Evolutionary conservation across 805 yeast genomes (phyloP).

Genomic region (Debaryomyces prosopidis): DNA sequence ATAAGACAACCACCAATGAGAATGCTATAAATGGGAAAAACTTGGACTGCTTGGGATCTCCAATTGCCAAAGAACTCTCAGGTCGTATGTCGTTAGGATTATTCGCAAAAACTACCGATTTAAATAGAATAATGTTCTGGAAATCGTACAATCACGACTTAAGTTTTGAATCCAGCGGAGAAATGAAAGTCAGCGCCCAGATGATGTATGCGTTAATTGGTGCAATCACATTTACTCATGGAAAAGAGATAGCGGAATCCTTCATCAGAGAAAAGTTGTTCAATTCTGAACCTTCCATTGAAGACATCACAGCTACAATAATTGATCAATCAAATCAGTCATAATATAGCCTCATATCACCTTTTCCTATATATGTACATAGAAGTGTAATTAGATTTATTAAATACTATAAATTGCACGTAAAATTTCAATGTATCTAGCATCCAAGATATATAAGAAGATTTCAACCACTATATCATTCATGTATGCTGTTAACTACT

Average conservation of each 20-base stretch:
- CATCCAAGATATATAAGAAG: too few relatives aligned
- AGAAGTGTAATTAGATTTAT: background rate
- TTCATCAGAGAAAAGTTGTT: constrained; percentile 58
- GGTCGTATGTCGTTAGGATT: constrained; percentile 52
- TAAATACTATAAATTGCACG: too few relatives aligned
- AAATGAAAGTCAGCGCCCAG: constrained; percentile 53
- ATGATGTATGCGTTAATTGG: constrained; percentile 66
- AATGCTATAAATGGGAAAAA: constrained; percentile 47
- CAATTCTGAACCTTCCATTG: constrained; percentile 25
- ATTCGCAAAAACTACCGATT: constrained; percentile 48
- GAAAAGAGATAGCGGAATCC: constrained; percentile 55
- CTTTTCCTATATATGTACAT: constrained; percentile 4
- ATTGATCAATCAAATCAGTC: constrained; percentile 26
- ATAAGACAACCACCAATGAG: constrained; percentile 23
- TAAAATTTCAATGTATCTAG: too few relatives aligned
- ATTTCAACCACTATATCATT: too few relatives aligned
- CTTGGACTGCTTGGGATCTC: constrained; percentile 62
- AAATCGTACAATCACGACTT: constrained; percentile 53
- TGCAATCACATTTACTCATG: constrained; percentile 63
- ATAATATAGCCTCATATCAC: background rate
- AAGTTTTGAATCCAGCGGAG: constrained; percentile 53
- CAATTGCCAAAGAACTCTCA: constrained; percentile 49
- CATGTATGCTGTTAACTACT: too few relatives aligned
- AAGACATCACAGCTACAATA: constrained; percentile 33
- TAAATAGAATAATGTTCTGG: constrained; percentile 66